Evolutionary conservation across 306 rosid genomes (phyloP), one percentile per base, ranked within the genome.

Genomic region (Dryas alaskensis): DNA sequence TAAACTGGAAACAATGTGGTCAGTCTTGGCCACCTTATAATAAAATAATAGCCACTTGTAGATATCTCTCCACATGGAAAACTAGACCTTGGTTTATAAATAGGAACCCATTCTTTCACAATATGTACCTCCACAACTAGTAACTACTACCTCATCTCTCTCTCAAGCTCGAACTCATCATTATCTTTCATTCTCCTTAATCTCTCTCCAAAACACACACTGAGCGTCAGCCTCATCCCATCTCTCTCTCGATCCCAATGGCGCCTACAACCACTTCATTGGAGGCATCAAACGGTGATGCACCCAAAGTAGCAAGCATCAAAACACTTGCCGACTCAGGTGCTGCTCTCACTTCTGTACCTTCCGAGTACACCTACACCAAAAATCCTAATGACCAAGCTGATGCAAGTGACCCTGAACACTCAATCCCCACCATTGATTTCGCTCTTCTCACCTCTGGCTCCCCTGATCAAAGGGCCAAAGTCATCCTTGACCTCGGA

Each of bases 281-380:
- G 37, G 37, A 31, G 37, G 37, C 37, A 31, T 31, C 37, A 31
- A 54, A 7, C 4, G 11, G 17, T 54, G 60, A 54, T 1, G 60
- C 7, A 17, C 10, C 31, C 10, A 62, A 72, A 8, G 73, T 82
- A 53, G 51, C 69, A 16, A 84, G 82, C 81, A 77, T 84, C 69
- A 87, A 82, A 73, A 65, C 67, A 2, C 68, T 82, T 39, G 73
- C 79, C 10, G 88, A 31, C 37, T 31, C 37, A 31, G 37, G 82
- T 84, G 13, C 52, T 46, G 16, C 4, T 11, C 70, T 45, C 54
- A 19, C 27, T 6, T 65, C 53, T 19, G 60, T 54, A 17, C 60
- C 31, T 6, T 54, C 40, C 8, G 39, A 44, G 5, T 65, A 44
- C 53, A 17, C 70, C 10, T 65, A 9, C 70, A 19, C 27, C 16